phyloP scores from a whole-genome alignment of 768 basidiomycete genomes.

The Thelephora ganbajun region DNA sequence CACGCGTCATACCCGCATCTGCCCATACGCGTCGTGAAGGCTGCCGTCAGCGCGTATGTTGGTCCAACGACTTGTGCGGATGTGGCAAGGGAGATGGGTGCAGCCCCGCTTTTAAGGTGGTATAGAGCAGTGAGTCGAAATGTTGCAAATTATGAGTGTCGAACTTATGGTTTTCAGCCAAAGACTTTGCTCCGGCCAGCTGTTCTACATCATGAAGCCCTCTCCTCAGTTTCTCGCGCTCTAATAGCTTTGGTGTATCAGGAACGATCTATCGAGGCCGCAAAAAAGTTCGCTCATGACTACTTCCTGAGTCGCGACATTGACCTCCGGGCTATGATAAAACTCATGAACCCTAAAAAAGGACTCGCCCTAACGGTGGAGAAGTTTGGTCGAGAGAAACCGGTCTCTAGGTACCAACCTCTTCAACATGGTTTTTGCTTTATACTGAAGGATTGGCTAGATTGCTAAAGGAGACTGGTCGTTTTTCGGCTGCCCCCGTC shows the following conservation, averaged over 20 bases:
- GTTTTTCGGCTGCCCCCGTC: conserved; percentile 78
- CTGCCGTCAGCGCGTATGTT: conserved; percentile 84
- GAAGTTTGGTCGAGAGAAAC: conserved; percentile 51
- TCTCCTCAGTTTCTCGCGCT: conserved; percentile 77
- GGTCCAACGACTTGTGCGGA: conserved; percentile 73
- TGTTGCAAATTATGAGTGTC: conserved; percentile 1
- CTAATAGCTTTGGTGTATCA: conserved; percentile 84
- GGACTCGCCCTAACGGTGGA: conserved; percentile 60
- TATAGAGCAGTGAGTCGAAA: conserved; percentile 47
- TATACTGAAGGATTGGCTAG: conserved; percentile 22
- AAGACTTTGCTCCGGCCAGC: conserved; percentile 31
- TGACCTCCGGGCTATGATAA: conserved; percentile 67
- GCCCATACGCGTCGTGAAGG: conserved; percentile 83
- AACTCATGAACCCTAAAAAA: conserved; percentile 72
- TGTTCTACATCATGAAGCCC: conserved; percentile 70
- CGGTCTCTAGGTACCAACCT: conserved; percentile 44
- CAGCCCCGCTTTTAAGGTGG: conserved; percentile 67
- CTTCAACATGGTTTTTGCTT: not conserved
- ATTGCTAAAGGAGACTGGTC: conserved; percentile 85
- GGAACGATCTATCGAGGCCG: conserved; percentile 68
- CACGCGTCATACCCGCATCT: conserved; percentile 76
- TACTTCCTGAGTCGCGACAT: conserved; percentile 81
- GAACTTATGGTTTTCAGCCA: conserved; percentile 21
- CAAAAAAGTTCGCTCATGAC: conserved; percentile 80
- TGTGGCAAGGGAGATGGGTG: conserved; percentile 81